Evolutionary conservation across 2,329 filamentous ascomycete species (phyloP), one percentile per base, ranked within the genome.

Genomic region (Mariannaea elegans): DNA sequence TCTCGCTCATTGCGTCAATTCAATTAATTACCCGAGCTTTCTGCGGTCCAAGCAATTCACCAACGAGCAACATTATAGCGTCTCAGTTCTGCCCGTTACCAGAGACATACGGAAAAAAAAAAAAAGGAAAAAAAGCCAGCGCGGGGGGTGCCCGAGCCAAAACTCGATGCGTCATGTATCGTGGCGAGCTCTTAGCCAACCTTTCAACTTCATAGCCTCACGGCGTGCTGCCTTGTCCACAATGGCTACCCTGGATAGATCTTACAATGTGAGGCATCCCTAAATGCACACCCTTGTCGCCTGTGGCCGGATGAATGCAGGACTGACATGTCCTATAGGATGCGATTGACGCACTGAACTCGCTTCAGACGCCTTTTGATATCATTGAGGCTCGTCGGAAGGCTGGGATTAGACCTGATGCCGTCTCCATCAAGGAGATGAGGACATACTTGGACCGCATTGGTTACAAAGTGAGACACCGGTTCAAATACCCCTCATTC

Each of bases 331-430:
- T 31, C 24, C 14, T 19, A 2, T 66, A 97, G 93, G 93, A 95
- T 75, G 95, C 94, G 46, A 88, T 98, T 64, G 82, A 88, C 67
- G 87, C 91, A 36, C 86, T 98, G 72, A 98, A 98, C 77, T 90
- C 92, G 42, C 87, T 98, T 49, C 95, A 99, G 76, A 93, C 91
- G 39, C 96, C 97, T 51, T 94, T 90, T 73, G 86, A 90, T 47
- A 85, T 93, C 50, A 85, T 97, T 16, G 88, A 97, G 73, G 88
- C 90, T 49, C 88, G 95, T 50, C 85, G 88, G 54, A 91, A 91
- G 73, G 90, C 90, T 16, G 91, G 92, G 18, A 80, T 88, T 63
- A 85, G 83, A 24, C 87, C 91, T 70, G 91, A 95, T 76, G 82
- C 87, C 60, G 81, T 82, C 56, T 81, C 91, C 8, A 87, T 95